Percentiles rank a stretch among this genome's conserved stretches.
These are phyloP conservation scores for Cercospora zeae-maydis DNA, from an alignment of 2,329 filamentous ascomycete species.

Conservation along the genomic window DNA sequence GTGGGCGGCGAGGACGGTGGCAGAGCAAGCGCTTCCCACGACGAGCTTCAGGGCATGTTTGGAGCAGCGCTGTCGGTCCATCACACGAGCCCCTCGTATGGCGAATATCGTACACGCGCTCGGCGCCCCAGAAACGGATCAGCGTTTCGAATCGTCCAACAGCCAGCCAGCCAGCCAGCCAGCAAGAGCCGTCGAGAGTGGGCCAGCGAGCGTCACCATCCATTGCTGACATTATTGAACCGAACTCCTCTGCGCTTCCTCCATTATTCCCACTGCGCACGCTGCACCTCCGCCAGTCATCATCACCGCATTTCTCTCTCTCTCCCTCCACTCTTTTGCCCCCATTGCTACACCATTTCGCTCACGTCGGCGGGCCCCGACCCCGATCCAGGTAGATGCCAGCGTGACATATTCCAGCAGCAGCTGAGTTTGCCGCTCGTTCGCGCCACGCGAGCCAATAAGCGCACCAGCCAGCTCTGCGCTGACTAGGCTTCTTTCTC, in stretches of 20 bases:
- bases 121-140: not conserved
- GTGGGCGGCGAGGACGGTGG: not conserved
- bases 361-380: not conserved
- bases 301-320: not conserved
- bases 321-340: too few relatives aligned
- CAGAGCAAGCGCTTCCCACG: not conserved
- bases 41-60: not conserved
- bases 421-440: slow-evolving; percentile 11
- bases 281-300: not conserved
- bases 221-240: not conserved
- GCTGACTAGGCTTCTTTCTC: not conserved
- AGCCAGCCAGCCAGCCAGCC: not conserved
- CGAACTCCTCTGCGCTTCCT: not conserved
- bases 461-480: not conserved
- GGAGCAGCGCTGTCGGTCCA: not conserved
- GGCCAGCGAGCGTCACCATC: not conserved
- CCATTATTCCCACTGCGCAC: not conserved
- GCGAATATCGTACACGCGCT: not conserved
- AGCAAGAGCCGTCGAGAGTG: not conserved
- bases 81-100: not conserved
- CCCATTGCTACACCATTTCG: not conserved
- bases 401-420: slow-evolving; percentile 6
- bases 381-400: slow-evolving; percentile 8
- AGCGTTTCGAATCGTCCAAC: slow-evolving; percentile 3
- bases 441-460: slow-evolving; percentile 9